Conservation (phyloP, 257 asterid species). For the Jacaranda copaia region DNA sequence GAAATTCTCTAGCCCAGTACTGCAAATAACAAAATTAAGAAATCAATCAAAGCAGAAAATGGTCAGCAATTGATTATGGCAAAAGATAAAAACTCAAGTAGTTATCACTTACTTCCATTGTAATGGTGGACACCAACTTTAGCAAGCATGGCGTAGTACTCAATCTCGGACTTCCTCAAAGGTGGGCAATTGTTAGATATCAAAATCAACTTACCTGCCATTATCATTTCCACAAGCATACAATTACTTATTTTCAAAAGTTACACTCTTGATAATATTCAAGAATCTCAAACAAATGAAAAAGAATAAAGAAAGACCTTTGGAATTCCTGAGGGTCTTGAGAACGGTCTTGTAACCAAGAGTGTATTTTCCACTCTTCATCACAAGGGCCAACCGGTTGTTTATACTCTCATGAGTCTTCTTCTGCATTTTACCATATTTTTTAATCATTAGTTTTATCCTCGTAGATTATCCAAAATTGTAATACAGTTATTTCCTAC, state of each 20-base stretch:
- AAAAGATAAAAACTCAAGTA: not conserved
- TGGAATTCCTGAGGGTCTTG: conserved; percentile 76
- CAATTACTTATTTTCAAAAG: not conserved
- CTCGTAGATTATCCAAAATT: too few relatives aligned
- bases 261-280: not conserved
- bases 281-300: not conserved
- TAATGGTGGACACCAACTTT: conserved; percentile 87
- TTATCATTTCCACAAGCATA: not conserved
- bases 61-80: not conserved
- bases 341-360: conserved; percentile 91
- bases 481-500: not conserved
- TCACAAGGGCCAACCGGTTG: conserved; percentile 78
- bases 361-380: conserved; percentile 89
- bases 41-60: not conserved
- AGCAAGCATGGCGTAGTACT: conserved; percentile 89
- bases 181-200: conserved; percentile 90
- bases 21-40: not conserved
- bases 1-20: not conserved
- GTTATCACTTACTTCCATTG: conserved; percentile 68
- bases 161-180: conserved; percentile 85
- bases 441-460: too few relatives aligned
- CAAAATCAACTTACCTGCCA: conserved; percentile 75
- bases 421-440: conserved; percentile 57
- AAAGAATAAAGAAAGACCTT: conserved; percentile 45
- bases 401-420: conserved; percentile 85